Percentiles rank a stretch among this genome's conserved stretches.
Conservation (phyloP, 2,329 filamentous ascomycete species). For the Sarocladium brachiariae region DNA sequence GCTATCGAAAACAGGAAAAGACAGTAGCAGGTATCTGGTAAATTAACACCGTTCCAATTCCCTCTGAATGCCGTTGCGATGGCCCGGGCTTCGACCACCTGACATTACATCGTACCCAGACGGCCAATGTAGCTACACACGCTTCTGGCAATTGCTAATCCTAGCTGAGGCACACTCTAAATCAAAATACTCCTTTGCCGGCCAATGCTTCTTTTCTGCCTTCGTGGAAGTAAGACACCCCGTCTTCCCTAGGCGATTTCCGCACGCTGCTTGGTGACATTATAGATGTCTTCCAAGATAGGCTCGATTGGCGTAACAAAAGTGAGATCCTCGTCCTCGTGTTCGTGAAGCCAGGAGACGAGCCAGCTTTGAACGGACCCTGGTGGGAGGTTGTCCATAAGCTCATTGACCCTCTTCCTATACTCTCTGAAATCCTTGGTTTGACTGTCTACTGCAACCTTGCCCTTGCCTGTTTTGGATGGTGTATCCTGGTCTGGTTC, state of each 20-base stretch:
- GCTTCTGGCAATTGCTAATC: no score
- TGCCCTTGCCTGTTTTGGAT: background rate
- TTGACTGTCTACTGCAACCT: background rate
- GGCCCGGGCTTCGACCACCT: no score
- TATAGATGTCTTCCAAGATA: background rate
- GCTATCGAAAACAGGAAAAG: no score
- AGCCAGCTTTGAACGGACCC: background rate
- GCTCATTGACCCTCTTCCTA: background rate
- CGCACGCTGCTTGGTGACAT: background rate
- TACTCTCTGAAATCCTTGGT: background rate
- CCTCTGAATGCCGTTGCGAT: no score
- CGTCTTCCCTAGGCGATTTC: background rate
- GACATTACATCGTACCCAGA: no score
- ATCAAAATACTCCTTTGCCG: background rate
- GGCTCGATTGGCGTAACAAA: slow-evolving; percentile 2
- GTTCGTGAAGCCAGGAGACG: background rate
- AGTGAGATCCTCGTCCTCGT: background rate
- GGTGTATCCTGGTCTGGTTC: background rate
- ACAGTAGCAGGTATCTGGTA: no score
- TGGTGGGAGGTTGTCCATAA: background rate
- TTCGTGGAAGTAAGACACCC: background rate
- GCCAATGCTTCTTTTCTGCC: background rate
- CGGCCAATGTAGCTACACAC: no score
- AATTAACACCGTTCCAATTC: no score
- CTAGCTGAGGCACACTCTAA: background rate